Evolutionary conservation across 1,284 basidiomycete species (phyloP), one percentile per base, ranked within the genome.

Genomic region (Trichosporon asahii): DNA sequence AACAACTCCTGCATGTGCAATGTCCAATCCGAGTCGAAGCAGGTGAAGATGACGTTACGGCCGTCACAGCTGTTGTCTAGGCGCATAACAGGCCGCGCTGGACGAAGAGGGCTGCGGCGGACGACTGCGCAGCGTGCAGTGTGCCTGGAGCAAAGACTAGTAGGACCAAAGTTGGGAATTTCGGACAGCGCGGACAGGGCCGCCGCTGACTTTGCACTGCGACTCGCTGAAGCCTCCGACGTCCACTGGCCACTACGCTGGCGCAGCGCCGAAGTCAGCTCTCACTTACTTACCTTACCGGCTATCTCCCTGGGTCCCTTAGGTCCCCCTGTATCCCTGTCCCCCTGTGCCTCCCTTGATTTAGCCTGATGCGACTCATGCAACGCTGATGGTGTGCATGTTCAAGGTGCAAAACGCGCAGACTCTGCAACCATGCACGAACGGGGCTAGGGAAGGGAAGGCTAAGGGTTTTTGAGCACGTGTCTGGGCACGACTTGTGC

Each of bases 121-220:
- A 37, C 35, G 35, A 37, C 35, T 37, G 35, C 35, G 35, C 35
- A 37, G 35, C 35, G 35, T 37, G 11, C 11, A 37, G 46, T 23
- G 49, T 53, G 49, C 49, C 49, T 53, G 49, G 35, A n/a, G 49
- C 23, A 23, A n/a, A n/a, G n/a, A n/a, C n/a, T n/a, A n/a, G n/a
- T n/a, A n/a, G n/a, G 49, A 53, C 49, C 49, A 53, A 53, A 53
- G 49, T 53, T 53, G 49, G 49, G 49, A 53, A 53, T 53, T 53
- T 53, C 18, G 21, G 49, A 18, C 44, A 46, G 44, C 4, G 3
- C 31, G 9, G 9, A 33, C 35, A 37, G 23, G 49, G 49, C 21
- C 49, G 49, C 49, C 49, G 49, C 49, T 53, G 49, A 53, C 49
- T 23, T 5, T 7, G 7, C 31, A 33, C 31, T 33, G n/a, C n/a